Base-by-base conservation (phyloP, 1,139 yeast species). In the Magnusiomyces suaveolens region DNA sequence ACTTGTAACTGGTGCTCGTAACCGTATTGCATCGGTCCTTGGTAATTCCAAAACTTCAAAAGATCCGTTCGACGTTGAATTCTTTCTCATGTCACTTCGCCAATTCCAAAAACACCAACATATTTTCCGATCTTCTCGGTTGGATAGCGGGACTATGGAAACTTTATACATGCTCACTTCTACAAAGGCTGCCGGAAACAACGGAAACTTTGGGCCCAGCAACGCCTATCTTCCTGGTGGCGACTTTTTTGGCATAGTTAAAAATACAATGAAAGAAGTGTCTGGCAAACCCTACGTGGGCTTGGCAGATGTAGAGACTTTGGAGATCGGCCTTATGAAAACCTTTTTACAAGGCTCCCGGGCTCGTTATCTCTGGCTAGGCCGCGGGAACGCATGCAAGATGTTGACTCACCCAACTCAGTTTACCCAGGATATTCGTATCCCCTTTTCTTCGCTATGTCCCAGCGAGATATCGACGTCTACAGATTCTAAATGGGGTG, bases 31-130 rank as follows among this genome's bases (percentile, higher is more conserved):
- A 46, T 72, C 82, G n/a, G 84, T 87, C 1, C 61, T 70, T 32
- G 67, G 71, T 47, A 85, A 85, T 33, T 81, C 88, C 59, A 87
- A 83, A 59, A 82, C 84, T 1, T 90, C 96, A 0, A 89, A 88
- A 64, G 97, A 90, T 65, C 90, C 95, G 0, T 83, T 84, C 66
- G 95, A 87, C 62, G 82, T 82, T 56, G 84, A 82, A 73, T 80
- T 75, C 61, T 82, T 58, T 75, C 82, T 52, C 69, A 82, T 52
- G 33, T 83, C 85, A 1, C 80, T 85, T 54, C 72, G 73, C 54
- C 80, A 78, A 59, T 86, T 85, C 64, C 94, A 87, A 65, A 84
- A 81, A 66, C 86, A 84, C 59, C 77, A 77, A 62, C 79, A 80
- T 61, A 65, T 86, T 25, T 77, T 78, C 4, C 75, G 76, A 58